Conservation (phyloP, 345 rosid species). For the Lepidium didymum region DNA sequence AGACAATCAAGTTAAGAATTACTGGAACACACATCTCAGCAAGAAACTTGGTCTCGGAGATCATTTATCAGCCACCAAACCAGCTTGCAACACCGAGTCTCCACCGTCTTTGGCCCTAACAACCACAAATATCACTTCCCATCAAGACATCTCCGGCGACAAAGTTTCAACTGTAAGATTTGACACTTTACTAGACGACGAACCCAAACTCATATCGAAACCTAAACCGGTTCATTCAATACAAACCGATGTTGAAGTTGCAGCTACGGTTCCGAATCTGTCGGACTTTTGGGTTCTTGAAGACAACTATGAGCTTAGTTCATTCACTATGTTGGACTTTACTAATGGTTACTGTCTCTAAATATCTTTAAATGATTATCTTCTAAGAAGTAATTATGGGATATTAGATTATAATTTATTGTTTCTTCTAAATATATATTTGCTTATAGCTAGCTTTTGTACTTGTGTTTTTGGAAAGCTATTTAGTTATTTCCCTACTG, state of each 20-base stretch:
- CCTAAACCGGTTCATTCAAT: background rate
- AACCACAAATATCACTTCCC: conserved; percentile 11
- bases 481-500: background rate
- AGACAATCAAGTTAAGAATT: conserved; percentile 44
- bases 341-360: conserved; percentile 30
- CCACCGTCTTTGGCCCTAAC: conserved; percentile 6
- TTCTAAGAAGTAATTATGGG: conserved; percentile 2
- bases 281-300: conserved; percentile 35
- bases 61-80: conserved; percentile 3
- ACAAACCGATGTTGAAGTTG: conserved; percentile 12
- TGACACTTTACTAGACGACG: background rate
- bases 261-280: conserved; percentile 11
- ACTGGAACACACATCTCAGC: conserved; percentile 40
- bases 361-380: background rate
- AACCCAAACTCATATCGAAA: conserved; percentile 9
- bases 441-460: background rate
- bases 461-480: background rate
- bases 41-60: conserved; percentile 32
- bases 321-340: conserved; percentile 34
- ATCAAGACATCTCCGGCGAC: background rate
- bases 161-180: background rate
- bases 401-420: conserved; percentile 9
- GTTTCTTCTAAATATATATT: too few species aligned
- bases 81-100: background rate
- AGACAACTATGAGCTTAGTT: conserved; percentile 31